Conservation (phyloP, 129 eudicot genomes). For the Flaveria bidentis region DNA sequence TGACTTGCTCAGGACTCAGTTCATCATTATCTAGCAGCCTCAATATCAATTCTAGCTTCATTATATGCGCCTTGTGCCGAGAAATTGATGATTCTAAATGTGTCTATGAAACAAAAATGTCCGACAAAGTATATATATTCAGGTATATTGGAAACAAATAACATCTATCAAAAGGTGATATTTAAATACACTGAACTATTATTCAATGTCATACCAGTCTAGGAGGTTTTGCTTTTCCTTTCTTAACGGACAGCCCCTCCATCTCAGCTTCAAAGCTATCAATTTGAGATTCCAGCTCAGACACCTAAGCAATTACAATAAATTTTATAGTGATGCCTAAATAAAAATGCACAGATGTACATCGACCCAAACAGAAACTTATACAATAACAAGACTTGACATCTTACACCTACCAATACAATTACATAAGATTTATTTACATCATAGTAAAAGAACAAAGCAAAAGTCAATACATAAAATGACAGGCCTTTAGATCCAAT, state of each 20-base stretch:
- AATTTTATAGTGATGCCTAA: conserved; percentile 2
- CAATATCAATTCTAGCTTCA: conserved; percentile 91
- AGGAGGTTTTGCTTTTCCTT: conserved; percentile 97
- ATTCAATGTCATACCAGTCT: conserved; percentile 64
- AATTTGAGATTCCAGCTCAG: conserved; percentile 92
- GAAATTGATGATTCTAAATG: conserved; percentile 91
- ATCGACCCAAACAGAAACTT: conserved; percentile 10
- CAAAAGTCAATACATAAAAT: conserved; percentile 4
- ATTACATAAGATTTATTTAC: background rate
- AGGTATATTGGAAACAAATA: background rate
- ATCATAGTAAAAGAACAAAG: background rate
- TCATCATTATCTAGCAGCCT: conserved; percentile 96
- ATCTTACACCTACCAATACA: background rate
- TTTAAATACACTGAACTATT: background rate
- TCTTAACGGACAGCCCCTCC: conserved; percentile 92
- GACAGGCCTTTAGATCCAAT: conserved; percentile 24
- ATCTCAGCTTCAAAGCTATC: conserved; percentile 98
- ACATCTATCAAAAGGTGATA: background rate
- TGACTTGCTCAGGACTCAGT: conserved; percentile 97
- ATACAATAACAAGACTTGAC: conserved; percentile 1
- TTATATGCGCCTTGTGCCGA: conserved; percentile 97
- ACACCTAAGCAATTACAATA: conserved; percentile 57
- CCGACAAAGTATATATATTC: background rate
- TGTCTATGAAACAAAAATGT: conserved; percentile 46
- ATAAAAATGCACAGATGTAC: conserved; percentile 14